These are phyloP conservation scores for Rhododendron vialii DNA, from an alignment of 148 eudicot species.

Conservation along the genomic window DNA sequence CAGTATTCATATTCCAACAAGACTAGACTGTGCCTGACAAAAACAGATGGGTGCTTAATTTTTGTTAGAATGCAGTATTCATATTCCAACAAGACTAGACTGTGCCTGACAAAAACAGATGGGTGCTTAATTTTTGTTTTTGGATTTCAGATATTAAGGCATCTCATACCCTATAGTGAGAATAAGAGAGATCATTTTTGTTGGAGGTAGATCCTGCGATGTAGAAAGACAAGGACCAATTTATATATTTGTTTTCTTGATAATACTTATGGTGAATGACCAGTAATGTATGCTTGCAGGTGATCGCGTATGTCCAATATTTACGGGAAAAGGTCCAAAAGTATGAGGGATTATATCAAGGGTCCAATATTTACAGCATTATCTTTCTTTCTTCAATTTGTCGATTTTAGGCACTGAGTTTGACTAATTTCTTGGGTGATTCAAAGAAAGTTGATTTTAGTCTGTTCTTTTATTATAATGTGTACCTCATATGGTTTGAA, in stretches of 20 bases:
- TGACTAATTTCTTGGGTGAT: too few relatives aligned
- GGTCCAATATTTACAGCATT: constrained; percentile 53
- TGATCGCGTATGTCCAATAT: constrained; percentile 57
- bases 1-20: not conserved
- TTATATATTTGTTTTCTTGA: not conserved
- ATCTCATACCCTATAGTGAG: constrained; percentile 78
- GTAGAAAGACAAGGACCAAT: not conserved
- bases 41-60: not conserved
- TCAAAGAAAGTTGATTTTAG: too few relatives aligned
- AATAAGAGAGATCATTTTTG: constrained; percentile 82
- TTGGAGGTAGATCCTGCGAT: constrained; percentile 51
- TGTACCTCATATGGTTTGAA: too few relatives aligned
- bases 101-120: not conserved
- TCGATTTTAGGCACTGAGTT: too few relatives aligned
- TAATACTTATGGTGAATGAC: not conserved
- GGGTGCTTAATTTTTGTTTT: not conserved
- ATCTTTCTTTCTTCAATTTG: too few relatives aligned
- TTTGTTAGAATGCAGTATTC: not conserved
- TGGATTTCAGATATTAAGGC: constrained; percentile 80
- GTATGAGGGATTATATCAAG: too few relatives aligned
- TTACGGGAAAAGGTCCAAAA: too few relatives aligned
- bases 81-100: not conserved
- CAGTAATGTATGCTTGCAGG: constrained; percentile 35
- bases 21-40: not conserved
- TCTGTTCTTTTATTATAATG: too few relatives aligned